These are phyloP conservation scores for Apiotrichum akiyoshidainum DNA, from an alignment of 1,284 basidiomycete genomes.

Conservation along the genomic window DNA sequence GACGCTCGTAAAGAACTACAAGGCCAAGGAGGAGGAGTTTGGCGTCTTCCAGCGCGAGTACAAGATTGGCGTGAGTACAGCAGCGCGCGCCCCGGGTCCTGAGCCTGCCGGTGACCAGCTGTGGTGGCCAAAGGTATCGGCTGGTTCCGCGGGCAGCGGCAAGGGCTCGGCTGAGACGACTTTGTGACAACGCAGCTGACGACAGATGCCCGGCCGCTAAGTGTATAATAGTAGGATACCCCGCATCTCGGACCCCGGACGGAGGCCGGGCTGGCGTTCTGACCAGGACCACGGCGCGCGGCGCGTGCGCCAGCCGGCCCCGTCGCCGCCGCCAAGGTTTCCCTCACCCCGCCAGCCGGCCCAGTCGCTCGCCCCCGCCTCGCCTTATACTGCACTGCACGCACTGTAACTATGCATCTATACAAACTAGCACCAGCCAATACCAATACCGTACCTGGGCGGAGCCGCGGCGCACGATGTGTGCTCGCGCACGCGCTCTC, in stretches of 20 bases:
- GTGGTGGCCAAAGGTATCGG: not conserved
- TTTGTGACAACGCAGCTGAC: not conserved
- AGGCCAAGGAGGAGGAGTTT: conserved; percentile 79
- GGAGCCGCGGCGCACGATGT: too few species aligned
- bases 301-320: too few species aligned
- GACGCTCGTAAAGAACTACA: conserved; percentile 77
- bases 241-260: conserved; percentile 12
- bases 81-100: too few species aligned
- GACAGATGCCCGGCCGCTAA: conserved; percentile 16
- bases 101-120: too few species aligned
- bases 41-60: conserved; percentile 77
- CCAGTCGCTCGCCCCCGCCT: too few species aligned
- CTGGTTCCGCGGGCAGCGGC: too few species aligned
- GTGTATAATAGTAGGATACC: conserved; percentile 15
- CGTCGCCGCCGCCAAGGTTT: not conserved
- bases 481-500: too few species aligned
- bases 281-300: too few species aligned
- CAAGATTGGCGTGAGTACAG: conserved; percentile 62
- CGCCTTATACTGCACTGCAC: conserved; percentile 1
- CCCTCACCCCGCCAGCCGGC: not conserved
- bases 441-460: too few species aligned
- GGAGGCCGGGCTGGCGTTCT: not conserved
- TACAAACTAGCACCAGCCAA: conserved; percentile 3
- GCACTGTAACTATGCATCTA: conserved; percentile 11
- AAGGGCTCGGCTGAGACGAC: too few species aligned